Evolutionary conservation across 1,139 yeast genomes (phyloP).

Genomic region (Hemisphaericaspora subhashii): DNA sequence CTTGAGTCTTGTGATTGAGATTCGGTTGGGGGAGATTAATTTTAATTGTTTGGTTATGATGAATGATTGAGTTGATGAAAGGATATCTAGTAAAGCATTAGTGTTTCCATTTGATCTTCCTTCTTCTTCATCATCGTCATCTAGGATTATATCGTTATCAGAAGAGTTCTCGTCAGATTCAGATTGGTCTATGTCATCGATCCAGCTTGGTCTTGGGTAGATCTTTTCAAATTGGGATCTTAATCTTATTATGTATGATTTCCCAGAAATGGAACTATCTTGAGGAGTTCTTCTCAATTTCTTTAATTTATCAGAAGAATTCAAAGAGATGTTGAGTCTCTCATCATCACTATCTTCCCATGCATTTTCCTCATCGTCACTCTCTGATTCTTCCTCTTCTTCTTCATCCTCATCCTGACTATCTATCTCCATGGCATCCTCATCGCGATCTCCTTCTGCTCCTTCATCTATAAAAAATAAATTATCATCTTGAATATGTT

Average conservation of each 20-base stretch:
- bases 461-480: slow-evolving; percentile 67
- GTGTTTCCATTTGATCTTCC: slow-evolving; percentile 28
- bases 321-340: slow-evolving; percentile 58
- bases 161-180: slow-evolving; percentile 19
- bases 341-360: slow-evolving; percentile 97
- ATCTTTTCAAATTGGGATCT: slow-evolving; percentile 84
- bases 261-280: slow-evolving; percentile 64
- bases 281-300: slow-evolving; percentile 67
- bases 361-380: slow-evolving; percentile 48
- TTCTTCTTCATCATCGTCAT: slow-evolving; percentile 37
- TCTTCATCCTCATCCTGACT: slow-evolving; percentile 24
- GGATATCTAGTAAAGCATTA: slow-evolving; percentile 37
- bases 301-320: slow-evolving; percentile 58
- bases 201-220: slow-evolving; percentile 91
- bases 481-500: slow-evolving; percentile 55
- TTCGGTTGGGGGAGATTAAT: slow-evolving; percentile 65
- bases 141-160: slow-evolving; percentile 25
- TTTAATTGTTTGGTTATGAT: slow-evolving; percentile 50
- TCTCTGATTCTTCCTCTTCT: slow-evolving; percentile 30
- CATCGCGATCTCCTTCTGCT: slow-evolving; percentile 25
- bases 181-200: slow-evolving; percentile 41
- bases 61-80: slow-evolving; percentile 60
- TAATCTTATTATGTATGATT: slow-evolving; percentile 67
- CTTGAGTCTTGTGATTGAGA: slow-evolving; percentile 76
- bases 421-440: slow-evolving; percentile 43